Conservation (phyloP, 805 yeast genomes). For the Teunomyces cretensis region DNA sequence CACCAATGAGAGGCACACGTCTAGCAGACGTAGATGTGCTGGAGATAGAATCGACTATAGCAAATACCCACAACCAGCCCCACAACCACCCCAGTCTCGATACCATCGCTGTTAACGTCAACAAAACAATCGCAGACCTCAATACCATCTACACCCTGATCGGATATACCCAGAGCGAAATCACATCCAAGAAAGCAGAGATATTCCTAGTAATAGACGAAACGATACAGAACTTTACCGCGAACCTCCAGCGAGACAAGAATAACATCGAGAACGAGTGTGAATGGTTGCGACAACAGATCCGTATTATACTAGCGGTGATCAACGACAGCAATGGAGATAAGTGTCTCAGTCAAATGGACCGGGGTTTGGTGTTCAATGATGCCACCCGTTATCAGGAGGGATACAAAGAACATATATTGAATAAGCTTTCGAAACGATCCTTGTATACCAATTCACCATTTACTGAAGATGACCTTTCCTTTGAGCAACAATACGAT, state of each 20-base stretch:
- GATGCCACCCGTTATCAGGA: conserved; percentile 22
- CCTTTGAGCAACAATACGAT: conserved; percentile 22
- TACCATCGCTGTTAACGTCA: conserved; percentile 32
- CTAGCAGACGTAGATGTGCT: conserved; percentile 4
- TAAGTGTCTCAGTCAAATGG: conserved; percentile 16
- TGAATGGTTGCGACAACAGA: conserved; percentile 46
- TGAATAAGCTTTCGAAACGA: conserved; percentile 14
- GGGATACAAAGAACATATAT: conserved; percentile 31
- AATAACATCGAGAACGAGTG: conserved; percentile 40
- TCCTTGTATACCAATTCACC: conserved; percentile 19
- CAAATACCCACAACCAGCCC: conserved; percentile 2
- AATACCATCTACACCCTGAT: conserved; percentile 49
- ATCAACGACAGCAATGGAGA: conserved; percentile 36
- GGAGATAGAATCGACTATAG: conserved; percentile 9
- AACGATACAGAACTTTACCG: conserved; percentile 44
- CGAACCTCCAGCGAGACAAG: conserved; percentile 35
- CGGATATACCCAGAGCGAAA: conserved; percentile 54
- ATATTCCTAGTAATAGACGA: conserved; percentile 50
- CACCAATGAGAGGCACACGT: background rate
- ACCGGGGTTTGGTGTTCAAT: conserved; percentile 34
- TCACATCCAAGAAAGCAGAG: conserved; percentile 46
- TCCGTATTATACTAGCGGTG: conserved; percentile 39
- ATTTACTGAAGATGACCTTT: conserved; percentile 20
- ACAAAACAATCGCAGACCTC: conserved; percentile 40
- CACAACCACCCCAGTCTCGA: conserved; percentile 19